Percentiles rank a stretch among this genome's conserved stretches.
These are phyloP conservation scores for Saturnispora ahearnii DNA, from an alignment of 805 yeast genomes.

Conservation along the genomic window DNA sequence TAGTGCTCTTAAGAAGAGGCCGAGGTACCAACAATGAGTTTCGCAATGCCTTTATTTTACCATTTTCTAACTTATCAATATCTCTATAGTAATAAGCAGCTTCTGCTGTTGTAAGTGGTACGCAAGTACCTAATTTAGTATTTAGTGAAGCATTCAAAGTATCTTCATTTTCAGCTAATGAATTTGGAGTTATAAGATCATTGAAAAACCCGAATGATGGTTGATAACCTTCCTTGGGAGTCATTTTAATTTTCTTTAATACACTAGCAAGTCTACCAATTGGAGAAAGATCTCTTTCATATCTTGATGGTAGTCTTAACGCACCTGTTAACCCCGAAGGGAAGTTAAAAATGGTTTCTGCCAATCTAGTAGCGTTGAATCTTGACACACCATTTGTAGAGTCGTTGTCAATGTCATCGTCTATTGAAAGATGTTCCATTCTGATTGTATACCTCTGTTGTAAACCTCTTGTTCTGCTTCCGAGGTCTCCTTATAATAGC, in stretches of 20 bases:
- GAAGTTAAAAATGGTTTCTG: constrained; percentile 37
- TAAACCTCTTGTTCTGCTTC: no score
- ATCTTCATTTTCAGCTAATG: neutral
- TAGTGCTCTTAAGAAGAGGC: constrained; percentile 5
- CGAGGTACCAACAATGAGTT: constrained; percentile 38
- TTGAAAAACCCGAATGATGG: neutral
- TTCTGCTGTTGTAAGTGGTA: constrained; percentile 50
- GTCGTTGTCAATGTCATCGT: neutral
- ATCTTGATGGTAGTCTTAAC: neutral
- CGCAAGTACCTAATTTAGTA: constrained; percentile 39
- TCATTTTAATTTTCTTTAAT: neutral
- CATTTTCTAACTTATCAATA: constrained; percentile 52
- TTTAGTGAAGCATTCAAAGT: neutral
- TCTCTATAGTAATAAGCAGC: constrained; percentile 51
- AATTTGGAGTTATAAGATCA: neutral
- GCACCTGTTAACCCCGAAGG: constrained; percentile 50
- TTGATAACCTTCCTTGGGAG: neutral
- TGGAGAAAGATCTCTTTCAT: constrained; percentile 3
- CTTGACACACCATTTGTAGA: neutral
- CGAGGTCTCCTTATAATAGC: no score
- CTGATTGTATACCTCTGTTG: neutral
- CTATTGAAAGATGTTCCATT: neutral
- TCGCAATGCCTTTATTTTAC: constrained; percentile 60
- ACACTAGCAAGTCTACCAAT: constrained; percentile 2
- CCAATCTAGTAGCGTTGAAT: neutral